phyloP scores from a whole-genome alignment of 805 yeast species.

The Metschnikowia cerradonensis region DNA sequence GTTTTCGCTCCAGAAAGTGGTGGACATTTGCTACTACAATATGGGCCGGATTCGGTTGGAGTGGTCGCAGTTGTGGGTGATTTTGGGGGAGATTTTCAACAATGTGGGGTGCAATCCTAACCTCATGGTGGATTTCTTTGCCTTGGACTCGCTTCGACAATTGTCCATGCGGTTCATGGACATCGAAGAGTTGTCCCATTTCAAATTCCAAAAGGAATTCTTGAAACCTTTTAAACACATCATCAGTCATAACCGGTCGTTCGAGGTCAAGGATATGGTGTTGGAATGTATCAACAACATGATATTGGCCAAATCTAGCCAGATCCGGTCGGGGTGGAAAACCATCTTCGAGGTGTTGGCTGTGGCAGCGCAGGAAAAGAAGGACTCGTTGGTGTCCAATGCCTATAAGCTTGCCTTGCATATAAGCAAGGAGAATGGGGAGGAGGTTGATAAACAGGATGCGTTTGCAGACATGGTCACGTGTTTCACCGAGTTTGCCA shows the following conservation, averaged over 20 bases:
- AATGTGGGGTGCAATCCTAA: conserved; percentile 79
- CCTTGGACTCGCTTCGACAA: conserved; percentile 91
- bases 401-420: conserved; percentile 61
- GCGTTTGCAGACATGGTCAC: conserved; percentile 61
- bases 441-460: conserved; percentile 64
- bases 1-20: conserved; percentile 90
- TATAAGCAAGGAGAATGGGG: conserved; percentile 59
- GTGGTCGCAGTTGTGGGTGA: conserved; percentile 94
- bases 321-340: conserved; percentile 91
- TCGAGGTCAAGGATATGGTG: conserved; percentile 81
- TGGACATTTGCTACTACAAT: conserved; percentile 95
- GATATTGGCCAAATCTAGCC: conserved; percentile 67
- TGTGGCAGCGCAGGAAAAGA: conserved; percentile 60
- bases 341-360: conserved; percentile 78
- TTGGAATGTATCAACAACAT: conserved; percentile 85
- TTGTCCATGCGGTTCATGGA: conserved; percentile 88
- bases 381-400: conserved; percentile 57
- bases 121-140: conserved; percentile 75
- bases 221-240: conserved; percentile 85
- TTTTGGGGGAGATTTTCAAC: conserved; percentile 86
- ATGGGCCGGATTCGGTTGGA: conserved; percentile 95
- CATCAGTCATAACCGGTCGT: conserved; percentile 59
- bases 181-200: conserved; percentile 90
- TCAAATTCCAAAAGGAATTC: conserved; percentile 92
- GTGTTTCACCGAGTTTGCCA: conserved; percentile 76